Evolutionary conservation across 305 asterid species (phyloP).

Genomic region (Salvia sclarea): DNA sequence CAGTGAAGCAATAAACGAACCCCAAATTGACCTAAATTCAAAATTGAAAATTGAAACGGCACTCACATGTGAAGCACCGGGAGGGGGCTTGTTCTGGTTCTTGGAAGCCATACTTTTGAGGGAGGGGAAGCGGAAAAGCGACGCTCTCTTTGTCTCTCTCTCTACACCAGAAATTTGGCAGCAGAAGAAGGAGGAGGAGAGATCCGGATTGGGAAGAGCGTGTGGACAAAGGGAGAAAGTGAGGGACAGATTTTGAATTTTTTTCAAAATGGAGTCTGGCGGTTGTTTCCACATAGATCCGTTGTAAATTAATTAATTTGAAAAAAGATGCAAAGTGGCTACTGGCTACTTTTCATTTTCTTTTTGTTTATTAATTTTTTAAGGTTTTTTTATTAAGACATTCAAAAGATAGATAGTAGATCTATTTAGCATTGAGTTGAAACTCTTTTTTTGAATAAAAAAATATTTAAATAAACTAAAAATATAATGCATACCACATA

Average conservation of each 20-base stretch:
- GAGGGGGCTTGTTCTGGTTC: conserved; percentile 56
- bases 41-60: background rate
- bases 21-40: background rate
- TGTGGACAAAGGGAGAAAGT: conserved; percentile 18
- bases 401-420: too few species aligned
- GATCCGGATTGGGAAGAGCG: conserved; percentile 31
- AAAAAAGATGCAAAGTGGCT: too few species aligned
- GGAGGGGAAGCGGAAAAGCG: background rate
- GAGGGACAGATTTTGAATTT: conserved; percentile 31
- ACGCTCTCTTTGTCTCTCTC: background rate
- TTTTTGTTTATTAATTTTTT: too few species aligned
- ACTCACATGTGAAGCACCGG: conserved; percentile 46
- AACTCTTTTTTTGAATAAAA: too few species aligned
- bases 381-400: too few species aligned
- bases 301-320: conserved; percentile 31
- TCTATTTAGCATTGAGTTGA: too few species aligned
- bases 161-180: background rate
- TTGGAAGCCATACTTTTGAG: conserved; percentile 43
- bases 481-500: too few species aligned
- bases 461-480: too few species aligned
- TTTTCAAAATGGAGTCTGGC: conserved; percentile 40
- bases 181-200: background rate
- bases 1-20: background rate
- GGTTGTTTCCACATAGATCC: conserved; percentile 35
- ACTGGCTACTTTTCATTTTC: too few species aligned